Conservation (phyloP, 805 yeast species). For the Ogataea philodendri region DNA sequence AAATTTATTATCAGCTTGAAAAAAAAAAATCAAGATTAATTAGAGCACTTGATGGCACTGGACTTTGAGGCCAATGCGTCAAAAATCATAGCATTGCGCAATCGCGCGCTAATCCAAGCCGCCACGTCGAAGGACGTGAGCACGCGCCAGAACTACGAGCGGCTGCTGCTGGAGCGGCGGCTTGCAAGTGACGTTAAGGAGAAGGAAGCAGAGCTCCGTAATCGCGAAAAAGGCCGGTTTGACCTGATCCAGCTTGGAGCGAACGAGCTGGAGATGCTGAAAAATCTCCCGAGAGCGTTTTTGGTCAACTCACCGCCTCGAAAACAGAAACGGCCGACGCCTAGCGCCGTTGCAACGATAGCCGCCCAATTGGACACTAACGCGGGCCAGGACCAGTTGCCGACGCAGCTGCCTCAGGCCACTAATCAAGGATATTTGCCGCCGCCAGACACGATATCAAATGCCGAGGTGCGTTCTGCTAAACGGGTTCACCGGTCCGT, state of each 20-base stretch:
- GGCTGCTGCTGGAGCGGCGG: slow-evolving; percentile 23
- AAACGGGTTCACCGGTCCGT: slow-evolving; percentile 7
- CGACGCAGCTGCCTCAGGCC: slow-evolving; percentile 15
- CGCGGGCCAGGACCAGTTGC: slow-evolving; percentile 2
- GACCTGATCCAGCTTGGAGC: slow-evolving; percentile 13
- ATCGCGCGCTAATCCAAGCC: slow-evolving; percentile 21
- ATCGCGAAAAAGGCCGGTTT: slow-evolving; percentile 15
- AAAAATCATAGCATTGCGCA: slow-evolving; percentile 20
- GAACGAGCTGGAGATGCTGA: slow-evolving; percentile 16
- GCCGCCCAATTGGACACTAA: too few relatives aligned
- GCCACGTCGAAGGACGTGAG: slow-evolving; percentile 24
- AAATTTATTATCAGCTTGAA: neutral
- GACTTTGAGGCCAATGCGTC: slow-evolving; percentile 20
- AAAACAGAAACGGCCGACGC: slow-evolving; percentile 3
- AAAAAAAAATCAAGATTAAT: slow-evolving; percentile 1
- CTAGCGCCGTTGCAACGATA: too few relatives aligned
- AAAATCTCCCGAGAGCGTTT: slow-evolving; percentile 13
- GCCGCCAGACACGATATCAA: slow-evolving; percentile 8
- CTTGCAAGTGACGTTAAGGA: slow-evolving; percentile 17
- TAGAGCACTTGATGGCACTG: slow-evolving; percentile 2
- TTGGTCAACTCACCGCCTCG: slow-evolving; percentile 9
- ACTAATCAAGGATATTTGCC: slow-evolving; percentile 19
- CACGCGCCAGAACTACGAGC: slow-evolving; percentile 20
- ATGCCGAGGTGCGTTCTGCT: slow-evolving; percentile 4
- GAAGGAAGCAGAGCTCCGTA: slow-evolving; percentile 9